Percentiles rank a stretch among this genome's conserved stretches.
Evolutionary conservation across 345 rosid genomes (phyloP).

Genomic region (Citrus sp.): DNA sequence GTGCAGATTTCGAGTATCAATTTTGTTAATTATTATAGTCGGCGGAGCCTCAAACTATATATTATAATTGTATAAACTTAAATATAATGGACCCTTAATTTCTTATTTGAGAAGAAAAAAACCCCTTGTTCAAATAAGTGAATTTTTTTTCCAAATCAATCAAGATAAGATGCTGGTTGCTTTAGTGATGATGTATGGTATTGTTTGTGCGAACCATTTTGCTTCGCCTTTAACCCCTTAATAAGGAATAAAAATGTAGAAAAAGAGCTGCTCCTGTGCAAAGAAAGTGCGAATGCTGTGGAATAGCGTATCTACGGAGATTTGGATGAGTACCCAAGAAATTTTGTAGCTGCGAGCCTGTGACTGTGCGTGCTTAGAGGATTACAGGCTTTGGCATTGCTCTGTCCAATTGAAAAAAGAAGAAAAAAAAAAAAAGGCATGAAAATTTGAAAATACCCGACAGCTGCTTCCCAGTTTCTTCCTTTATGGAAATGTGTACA

Average conservation of each 20-base stretch:
- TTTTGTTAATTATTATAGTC: too few species aligned
- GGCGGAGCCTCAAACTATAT: too few species aligned
- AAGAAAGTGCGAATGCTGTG: conserved; percentile 17
- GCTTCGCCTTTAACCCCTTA: too few species aligned
- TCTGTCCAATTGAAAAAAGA: background rate
- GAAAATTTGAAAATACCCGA: background rate
- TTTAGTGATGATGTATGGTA: background rate
- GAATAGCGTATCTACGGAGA: conserved; percentile 14
- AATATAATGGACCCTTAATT: too few species aligned
- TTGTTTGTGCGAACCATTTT: background rate
- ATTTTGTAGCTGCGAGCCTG: background rate
- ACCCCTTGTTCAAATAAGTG: too few species aligned
- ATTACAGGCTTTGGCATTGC: conserved; percentile 17
- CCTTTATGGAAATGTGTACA: conserved; percentile 18
- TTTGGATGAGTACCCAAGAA: conserved; percentile 16
- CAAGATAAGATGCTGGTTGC: background rate
- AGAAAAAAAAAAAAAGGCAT: background rate
- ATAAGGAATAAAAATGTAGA: too few species aligned
- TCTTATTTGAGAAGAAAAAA: too few species aligned
- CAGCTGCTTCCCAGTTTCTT: background rate
- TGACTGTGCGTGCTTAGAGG: too few species aligned
- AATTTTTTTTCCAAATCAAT: too few species aligned
- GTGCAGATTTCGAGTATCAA: too few species aligned
- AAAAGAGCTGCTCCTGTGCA: background rate
- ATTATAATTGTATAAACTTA: too few species aligned